phyloP scores from a whole-genome alignment of 1,284 basidiomycete species.

The Volvariella volvacea region DNA sequence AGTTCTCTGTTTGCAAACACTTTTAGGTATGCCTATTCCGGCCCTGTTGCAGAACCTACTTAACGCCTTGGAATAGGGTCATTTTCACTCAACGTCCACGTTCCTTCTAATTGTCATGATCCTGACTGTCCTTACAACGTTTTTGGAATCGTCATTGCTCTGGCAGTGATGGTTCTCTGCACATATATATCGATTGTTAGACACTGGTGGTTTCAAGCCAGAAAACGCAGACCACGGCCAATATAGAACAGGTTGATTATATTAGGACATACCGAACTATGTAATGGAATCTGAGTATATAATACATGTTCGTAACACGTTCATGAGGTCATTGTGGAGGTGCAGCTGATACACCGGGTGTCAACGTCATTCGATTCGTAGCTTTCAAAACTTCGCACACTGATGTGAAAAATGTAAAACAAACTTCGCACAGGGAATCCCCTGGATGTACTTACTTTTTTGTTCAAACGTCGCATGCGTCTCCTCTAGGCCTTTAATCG shows the following conservation, averaged over 20 bases:
- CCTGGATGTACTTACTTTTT: constrained; percentile 36
- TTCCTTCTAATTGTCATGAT: constrained; percentile 29
- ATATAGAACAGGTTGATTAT: no score
- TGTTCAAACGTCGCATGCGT: constrained; percentile 50
- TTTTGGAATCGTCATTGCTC: constrained; percentile 44
- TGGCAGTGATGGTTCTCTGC: constrained; percentile 31
- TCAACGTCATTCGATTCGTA: constrained; percentile 18
- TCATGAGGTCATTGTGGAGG: constrained; percentile 5
- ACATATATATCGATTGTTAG: constrained; percentile 38
- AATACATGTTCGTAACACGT: constrained; percentile 4
- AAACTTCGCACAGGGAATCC: not conserved
- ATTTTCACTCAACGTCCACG: constrained; percentile 55
- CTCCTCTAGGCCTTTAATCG: constrained; percentile 48
- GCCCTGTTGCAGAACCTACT: no score
- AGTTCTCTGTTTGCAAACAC: constrained; percentile 62
- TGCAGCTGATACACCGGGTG: no score
- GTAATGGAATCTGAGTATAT: no score
- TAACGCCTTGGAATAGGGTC: constrained; percentile 35
- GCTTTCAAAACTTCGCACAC: constrained; percentile 56
- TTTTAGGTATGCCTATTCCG: constrained; percentile 53
- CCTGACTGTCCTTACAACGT: constrained; percentile 27
- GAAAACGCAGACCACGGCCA: constrained; percentile 19
- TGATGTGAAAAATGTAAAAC: constrained; percentile 17
- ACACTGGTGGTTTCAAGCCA: constrained; percentile 53
- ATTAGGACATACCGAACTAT: no score